Evolutionary conservation across 805 yeast species (phyloP), one percentile per base, ranked within the genome.

Genomic region (Blastobotrys terrestris): DNA sequence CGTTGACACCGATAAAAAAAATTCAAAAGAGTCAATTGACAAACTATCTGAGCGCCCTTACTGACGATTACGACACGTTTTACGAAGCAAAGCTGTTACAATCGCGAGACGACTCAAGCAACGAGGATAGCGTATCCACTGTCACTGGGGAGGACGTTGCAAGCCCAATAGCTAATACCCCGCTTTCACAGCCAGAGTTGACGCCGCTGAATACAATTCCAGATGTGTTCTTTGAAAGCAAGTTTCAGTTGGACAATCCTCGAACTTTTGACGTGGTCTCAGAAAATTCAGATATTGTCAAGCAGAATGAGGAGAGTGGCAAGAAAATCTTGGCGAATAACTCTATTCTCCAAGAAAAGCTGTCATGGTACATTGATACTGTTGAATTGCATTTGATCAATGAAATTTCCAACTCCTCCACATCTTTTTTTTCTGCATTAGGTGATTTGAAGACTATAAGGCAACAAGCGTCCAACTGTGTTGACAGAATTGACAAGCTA

Each of bases 211-310:
- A 69, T 5, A 65, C 74, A 54, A 78, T 94, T 3, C 98, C 99
- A 0, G 67, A 72, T 1, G 79, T 88, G 1, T 94, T 79, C 60
- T 82, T 85, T 56, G 78, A 77, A 21, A 72, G 77, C 5, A 77
- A 81, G 42, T 94, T 94, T 68, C 76, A 87, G 57, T 73, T 94
- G 41, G 97, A 94, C 60, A 89, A 94, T 64, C 97, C 97, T 4
- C 76, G 96, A 53, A 76, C 84, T 1, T 92, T 92, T 66, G 81
- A 83, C 52, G 73, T 78, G 54, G 96, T 91, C 1, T 76, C 86
- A 13, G 89, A 83, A 44, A 78, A 77, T 42, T 70, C 80, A 1
- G 77, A 78, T 16, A 70, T 80, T 18, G 55, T 60, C 16, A 53
- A 59, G 43, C 51, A 8, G 55, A 56, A 18, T 54, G 69, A 50